phyloP scores from a whole-genome alignment of 1,284 basidiomycete genomes.

The Ceratobasidium sp. region DNA sequence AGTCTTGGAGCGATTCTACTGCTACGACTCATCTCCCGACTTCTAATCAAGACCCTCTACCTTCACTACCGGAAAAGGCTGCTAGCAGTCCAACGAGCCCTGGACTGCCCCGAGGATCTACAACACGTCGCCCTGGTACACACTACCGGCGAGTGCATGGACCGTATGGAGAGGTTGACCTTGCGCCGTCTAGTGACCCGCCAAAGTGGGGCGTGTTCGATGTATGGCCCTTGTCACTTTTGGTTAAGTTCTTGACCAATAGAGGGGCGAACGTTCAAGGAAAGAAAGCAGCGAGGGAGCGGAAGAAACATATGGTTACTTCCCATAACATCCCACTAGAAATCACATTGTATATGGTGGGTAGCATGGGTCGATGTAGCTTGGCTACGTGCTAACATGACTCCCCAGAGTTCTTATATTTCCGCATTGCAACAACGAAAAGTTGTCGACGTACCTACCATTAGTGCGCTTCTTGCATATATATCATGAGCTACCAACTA shows the following conservation, averaged over 20 bases:
- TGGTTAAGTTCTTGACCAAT: slow-evolving; percentile 65
- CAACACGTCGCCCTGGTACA: slow-evolving; percentile 24
- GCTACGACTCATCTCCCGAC: slow-evolving; percentile 36
- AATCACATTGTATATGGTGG: slow-evolving; percentile 77
- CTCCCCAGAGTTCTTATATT: slow-evolving; percentile 72
- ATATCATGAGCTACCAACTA: background rate
- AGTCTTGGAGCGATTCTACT: slow-evolving; percentile 31
- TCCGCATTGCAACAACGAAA: slow-evolving; percentile 72
- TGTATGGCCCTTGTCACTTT: slow-evolving; percentile 75
- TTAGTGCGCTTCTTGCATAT: slow-evolving; percentile 54
- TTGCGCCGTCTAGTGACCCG: slow-evolving; percentile 71
- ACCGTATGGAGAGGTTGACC: slow-evolving; percentile 47
- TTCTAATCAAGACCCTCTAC: slow-evolving; percentile 4
- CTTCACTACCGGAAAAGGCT: slow-evolving; percentile 9
- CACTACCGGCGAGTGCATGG: slow-evolving; percentile 19
- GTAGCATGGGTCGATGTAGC: slow-evolving; percentile 51
- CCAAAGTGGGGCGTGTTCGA: slow-evolving; percentile 75
- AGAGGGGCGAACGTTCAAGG: slow-evolving; percentile 67
- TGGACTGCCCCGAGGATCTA: slow-evolving; percentile 23
- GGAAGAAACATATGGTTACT: slow-evolving; percentile 66
- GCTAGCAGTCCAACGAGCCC: slow-evolving; percentile 16
- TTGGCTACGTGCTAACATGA: background rate
- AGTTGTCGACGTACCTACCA: slow-evolving; percentile 73
- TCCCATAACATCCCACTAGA: slow-evolving; percentile 80
- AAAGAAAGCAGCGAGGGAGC: slow-evolving; percentile 68